Evolutionary conservation across 1,284 basidiomycete species (phyloP).

Genomic region (Trametes versicolor): DNA sequence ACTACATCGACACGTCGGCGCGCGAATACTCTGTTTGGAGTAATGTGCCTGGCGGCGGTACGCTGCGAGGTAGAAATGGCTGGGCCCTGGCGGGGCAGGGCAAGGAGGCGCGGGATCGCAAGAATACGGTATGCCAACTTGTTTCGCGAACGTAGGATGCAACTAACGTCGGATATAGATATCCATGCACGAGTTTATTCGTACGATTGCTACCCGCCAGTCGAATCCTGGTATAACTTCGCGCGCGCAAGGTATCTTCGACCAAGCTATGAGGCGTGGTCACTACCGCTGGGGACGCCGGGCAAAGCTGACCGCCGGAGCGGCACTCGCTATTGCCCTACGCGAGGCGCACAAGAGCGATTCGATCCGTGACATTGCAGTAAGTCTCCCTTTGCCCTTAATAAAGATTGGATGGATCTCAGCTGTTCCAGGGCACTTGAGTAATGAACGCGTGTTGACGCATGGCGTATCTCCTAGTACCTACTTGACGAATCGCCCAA

Average conservation of each 20-base stretch:
- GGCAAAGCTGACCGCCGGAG: constrained; percentile 72
- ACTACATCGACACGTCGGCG: constrained; percentile 44
- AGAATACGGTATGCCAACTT: constrained; percentile 59
- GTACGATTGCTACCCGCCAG: constrained; percentile 63
- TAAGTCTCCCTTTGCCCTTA: constrained; percentile 40
- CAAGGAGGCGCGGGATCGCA: constrained; percentile 66
- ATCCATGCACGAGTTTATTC: constrained; percentile 69
- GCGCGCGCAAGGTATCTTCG: constrained; percentile 72
- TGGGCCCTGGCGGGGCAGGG: constrained; percentile 71
- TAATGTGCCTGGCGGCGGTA: constrained; percentile 40
- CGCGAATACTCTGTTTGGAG: constrained; percentile 40
- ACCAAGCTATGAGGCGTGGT: constrained; percentile 65
- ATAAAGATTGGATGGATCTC: constrained; percentile 22
- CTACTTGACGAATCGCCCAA: constrained; percentile 64
- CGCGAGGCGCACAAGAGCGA: constrained; percentile 74
- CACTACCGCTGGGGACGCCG: constrained; percentile 74
- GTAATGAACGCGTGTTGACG: constrained; percentile 37
- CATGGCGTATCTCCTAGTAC: constrained; percentile 45
- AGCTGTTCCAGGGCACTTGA: constrained; percentile 29
- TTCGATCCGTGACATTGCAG: constrained; percentile 71
- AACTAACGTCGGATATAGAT: constrained; percentile 49
- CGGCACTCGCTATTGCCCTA: constrained; percentile 70
- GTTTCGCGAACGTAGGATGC: not conserved
- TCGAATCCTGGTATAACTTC: constrained; percentile 62
- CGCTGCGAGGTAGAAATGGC: constrained; percentile 58